phyloP scores from a whole-genome alignment of 1,139 yeast genomes.

The Blastobotrys raffinosifermentans region DNA sequence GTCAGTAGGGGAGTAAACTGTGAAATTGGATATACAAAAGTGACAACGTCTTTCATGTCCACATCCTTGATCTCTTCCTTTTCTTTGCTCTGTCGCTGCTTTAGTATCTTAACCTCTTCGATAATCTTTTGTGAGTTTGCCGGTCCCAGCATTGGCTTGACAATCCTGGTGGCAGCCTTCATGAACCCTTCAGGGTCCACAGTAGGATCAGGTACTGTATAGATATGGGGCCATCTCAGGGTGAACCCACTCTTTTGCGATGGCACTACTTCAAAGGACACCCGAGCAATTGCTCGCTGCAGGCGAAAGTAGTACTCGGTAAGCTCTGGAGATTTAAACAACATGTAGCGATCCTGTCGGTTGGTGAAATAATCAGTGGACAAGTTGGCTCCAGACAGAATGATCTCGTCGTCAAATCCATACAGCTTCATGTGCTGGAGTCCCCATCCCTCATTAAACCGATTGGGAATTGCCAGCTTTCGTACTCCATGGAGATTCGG shows the following conservation, averaged over 20 bases:
- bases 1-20: conserved; percentile 79
- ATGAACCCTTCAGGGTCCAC: conserved; percentile 52
- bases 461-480: conserved; percentile 62
- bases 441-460: conserved; percentile 88
- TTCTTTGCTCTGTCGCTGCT: neutral
- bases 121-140: conserved; percentile 5
- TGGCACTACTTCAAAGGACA: conserved; percentile 61
- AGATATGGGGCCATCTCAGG: conserved; percentile 67
- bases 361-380: conserved; percentile 91
- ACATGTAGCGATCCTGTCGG: conserved; percentile 87
- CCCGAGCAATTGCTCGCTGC: conserved; percentile 57
- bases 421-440: conserved; percentile 96
- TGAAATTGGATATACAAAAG: conserved; percentile 86
- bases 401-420: conserved; percentile 87
- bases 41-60: conserved; percentile 40
- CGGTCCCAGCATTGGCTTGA: conserved; percentile 48
- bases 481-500: conserved; percentile 73
- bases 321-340: conserved; percentile 52
- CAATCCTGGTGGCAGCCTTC: conserved; percentile 49
- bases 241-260: conserved; percentile 39
- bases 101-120: neutral
- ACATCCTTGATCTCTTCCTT: conserved; percentile 11
- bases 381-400: conserved; percentile 86
- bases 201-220: conserved; percentile 53
- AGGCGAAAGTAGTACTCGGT: conserved; percentile 68